Percentiles rank a stretch among this genome's conserved stretches.
These are phyloP conservation scores for Anethum foeniculum DNA, from an alignment of 140 eudicot species.

Conservation along the genomic window DNA sequence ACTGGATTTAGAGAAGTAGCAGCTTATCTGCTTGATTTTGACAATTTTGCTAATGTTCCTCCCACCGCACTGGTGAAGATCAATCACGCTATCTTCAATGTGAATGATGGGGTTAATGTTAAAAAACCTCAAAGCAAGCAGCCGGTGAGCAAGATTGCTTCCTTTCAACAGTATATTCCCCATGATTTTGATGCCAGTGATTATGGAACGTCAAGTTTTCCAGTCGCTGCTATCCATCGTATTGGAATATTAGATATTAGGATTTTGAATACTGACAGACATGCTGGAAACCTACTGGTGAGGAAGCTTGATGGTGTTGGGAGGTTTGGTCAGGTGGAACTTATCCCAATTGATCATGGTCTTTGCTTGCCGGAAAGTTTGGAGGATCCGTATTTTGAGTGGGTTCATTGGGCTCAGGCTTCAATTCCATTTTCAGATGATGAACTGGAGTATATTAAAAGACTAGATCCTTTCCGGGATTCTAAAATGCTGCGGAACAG, in stretches of 20 bases:
- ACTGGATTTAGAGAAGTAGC: conserved; percentile 93
- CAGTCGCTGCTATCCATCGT: conserved; percentile 85
- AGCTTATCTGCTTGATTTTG: conserved; percentile 83
- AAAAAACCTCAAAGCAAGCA: conserved; percentile 32
- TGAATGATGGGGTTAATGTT: conserved; percentile 57
- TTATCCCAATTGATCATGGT: conserved; percentile 91
- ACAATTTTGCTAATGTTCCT: conserved; percentile 78
- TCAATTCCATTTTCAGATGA: conserved; percentile 92
- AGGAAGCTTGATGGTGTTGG: conserved; percentile 49
- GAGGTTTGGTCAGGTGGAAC: conserved; percentile 72
- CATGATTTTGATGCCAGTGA: conserved; percentile 97
- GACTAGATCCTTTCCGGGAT: conserved; percentile 66
- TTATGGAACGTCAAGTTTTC: conserved; percentile 85
- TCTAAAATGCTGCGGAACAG: conserved; percentile 55
- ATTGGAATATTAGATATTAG: conserved; percentile 85
- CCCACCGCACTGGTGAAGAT: conserved; percentile 83
- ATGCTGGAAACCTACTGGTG: conserved; percentile 81
- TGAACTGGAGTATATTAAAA: conserved; percentile 64
- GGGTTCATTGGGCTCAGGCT: conserved; percentile 99
- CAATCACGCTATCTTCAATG: conserved; percentile 73
- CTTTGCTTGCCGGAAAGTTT: conserved; percentile 87
- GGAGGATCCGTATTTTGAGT: conserved; percentile 94
- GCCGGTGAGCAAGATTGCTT: conserved; percentile 71
- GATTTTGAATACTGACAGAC: conserved; percentile 88
- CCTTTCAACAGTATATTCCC: conserved; percentile 71